A percentile compares a stretch with the other conserved stretches of the same genome.
Conservation (phyloP, 2,329 filamentous ascomycete species). For the Gnomoniopsis sp. region DNA sequence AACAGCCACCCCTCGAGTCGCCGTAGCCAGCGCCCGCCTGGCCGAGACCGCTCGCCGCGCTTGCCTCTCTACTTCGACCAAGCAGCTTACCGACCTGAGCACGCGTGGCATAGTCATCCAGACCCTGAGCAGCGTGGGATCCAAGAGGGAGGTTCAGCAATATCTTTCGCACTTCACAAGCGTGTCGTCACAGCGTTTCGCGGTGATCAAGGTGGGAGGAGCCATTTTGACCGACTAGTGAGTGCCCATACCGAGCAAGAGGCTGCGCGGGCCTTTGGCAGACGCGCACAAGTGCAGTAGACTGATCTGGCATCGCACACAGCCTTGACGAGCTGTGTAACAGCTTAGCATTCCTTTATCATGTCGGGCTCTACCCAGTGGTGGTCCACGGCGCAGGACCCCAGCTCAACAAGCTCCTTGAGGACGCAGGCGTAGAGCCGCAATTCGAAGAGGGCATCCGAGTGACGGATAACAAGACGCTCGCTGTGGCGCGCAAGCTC, state of each 20-base stretch:
- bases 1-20: slow-evolving; percentile 1
- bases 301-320: slow-evolving; percentile 2
- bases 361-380: slow-evolving; percentile 91
- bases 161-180: slow-evolving; percentile 97
- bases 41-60: slow-evolving; percentile 24
- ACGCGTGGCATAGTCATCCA: slow-evolving; percentile 82
- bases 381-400: slow-evolving; percentile 94
- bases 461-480: slow-evolving; percentile 91
- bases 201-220: slow-evolving; percentile 96
- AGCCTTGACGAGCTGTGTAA: slow-evolving; percentile 81
- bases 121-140: slow-evolving; percentile 91
- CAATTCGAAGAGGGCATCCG: slow-evolving; percentile 96
- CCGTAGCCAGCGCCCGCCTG: slow-evolving; percentile 19
- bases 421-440: slow-evolving; percentile 88
- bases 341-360: slow-evolving; percentile 85
- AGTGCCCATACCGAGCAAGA: neutral
- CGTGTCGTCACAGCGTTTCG: slow-evolving; percentile 94
- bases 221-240: slow-evolving; percentile 87
- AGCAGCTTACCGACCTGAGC: slow-evolving; percentile 46
- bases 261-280: neutral
- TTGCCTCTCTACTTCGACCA: slow-evolving; percentile 29
- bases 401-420: slow-evolving; percentile 87
- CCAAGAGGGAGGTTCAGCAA: slow-evolving; percentile 93
- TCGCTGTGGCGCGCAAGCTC: slow-evolving; percentile 84
- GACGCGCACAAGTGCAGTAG: neutral